These are phyloP conservation scores for Prunus padus DNA, from an alignment of 306 rosid species.

Conservation along the genomic window DNA sequence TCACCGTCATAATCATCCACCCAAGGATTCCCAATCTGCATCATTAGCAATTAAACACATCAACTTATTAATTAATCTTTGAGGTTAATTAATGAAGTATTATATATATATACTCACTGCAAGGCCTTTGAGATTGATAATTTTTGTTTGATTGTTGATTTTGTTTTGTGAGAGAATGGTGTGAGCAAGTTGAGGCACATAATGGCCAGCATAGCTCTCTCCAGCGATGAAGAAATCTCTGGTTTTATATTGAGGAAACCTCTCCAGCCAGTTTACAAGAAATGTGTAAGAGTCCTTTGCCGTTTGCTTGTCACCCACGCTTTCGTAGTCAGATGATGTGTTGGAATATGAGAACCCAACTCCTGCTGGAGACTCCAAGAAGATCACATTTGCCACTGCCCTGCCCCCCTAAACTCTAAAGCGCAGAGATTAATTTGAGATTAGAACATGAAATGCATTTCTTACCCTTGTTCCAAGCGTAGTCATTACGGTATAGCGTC, in stretches of 20 bases:
- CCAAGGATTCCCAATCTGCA: constrained; percentile 70
- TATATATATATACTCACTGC: constrained; percentile 45
- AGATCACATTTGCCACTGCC: constrained; percentile 66
- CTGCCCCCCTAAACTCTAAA: too few relatives aligned
- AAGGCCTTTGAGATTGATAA: constrained; percentile 50
- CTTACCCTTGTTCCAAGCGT: constrained; percentile 54
- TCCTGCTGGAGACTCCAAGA: constrained; percentile 66
- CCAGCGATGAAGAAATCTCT: constrained; percentile 56
- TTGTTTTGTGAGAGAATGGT: constrained; percentile 40
- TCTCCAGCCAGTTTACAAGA: constrained; percentile 57
- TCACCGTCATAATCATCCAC: constrained; percentile 41
- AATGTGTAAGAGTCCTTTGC: constrained; percentile 54
- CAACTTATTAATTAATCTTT: neutral
- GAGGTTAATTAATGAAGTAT: neutral
- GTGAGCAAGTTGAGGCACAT: constrained; percentile 59
- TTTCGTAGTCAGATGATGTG: constrained; percentile 33
- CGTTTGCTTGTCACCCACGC: constrained; percentile 50
- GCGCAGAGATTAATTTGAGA: too few relatives aligned
- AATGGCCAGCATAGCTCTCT: constrained; percentile 76
- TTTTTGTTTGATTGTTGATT: constrained; percentile 24
- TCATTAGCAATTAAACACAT: neutral
- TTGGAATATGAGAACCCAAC: constrained; percentile 71
- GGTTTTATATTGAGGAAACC: constrained; percentile 58
- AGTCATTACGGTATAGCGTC: constrained; percentile 36
- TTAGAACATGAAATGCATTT: neutral